Evolutionary conservation across 2,329 filamentous ascomycete species (phyloP), one percentile per base, ranked within the genome.

Genomic region (Talaromyces islandicus): DNA sequence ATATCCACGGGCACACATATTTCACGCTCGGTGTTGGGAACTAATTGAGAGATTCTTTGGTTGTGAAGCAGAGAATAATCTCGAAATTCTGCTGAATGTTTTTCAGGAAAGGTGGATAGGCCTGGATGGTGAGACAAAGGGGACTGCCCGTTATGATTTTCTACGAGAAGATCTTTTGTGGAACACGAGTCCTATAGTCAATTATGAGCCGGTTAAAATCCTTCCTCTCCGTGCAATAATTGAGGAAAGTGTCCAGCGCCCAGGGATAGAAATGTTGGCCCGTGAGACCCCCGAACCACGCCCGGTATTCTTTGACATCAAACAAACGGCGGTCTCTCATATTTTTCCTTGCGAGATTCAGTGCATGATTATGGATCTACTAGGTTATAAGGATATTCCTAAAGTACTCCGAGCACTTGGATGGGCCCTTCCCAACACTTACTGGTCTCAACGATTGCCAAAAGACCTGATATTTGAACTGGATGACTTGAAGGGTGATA

Each of bases 291-390:
- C 19, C 19, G 11, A 56, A 14, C 5, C n/a, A 25, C 14, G 21
- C 30, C 41, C 53, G 30, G 57, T 60, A 25, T 54, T 60, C 43
- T 46, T 50, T 24, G n/a, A n/a, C n/a, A n/a, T n/a, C n/a, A n/a
- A n/a, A n/a, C n/a, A n/a, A n/a, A n/a, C n/a, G n/a, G n/a, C n/a
- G n/a, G 30, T 63, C 62, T 52, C 32, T 64, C 63, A 9, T 65
- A 62, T 32, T 63, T 64, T 27, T 58, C 61, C 32, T 64, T 64
- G 50, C 65, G 66, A 52, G 70, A 71, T 59, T 68, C 70, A 48
- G 71, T 60, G 54, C 5, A 25, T 60, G 54, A 57, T 60, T 11
- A 4, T 60, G 25, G 54, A 60, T 46, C 30, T 56, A 24, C 21
- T 60, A 35, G 17, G 24, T 30, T 60, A 60, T 43, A 57, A 51